Evolutionary conservation across 495 filamentous ascomycete species (phyloP).

Genomic region (Penicillium argentinense): DNA sequence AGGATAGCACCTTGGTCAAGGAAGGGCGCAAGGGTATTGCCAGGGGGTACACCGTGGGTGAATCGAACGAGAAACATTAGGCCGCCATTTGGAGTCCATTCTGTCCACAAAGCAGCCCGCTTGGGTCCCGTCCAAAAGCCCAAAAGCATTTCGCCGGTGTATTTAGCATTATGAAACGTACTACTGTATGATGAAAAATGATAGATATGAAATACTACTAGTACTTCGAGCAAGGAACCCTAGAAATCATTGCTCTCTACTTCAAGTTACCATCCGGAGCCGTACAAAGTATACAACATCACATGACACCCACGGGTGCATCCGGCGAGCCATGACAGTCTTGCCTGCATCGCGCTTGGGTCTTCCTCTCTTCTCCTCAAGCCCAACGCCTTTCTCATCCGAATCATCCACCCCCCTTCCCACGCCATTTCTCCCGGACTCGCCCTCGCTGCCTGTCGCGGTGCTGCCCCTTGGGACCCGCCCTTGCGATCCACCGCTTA

Average conservation of each 20-base stretch:
- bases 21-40: conserved; percentile 88
- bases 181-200: too few species aligned
- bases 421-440: background rate
- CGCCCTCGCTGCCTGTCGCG: conserved; percentile 6
- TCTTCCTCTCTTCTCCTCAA: conserved; percentile 2
- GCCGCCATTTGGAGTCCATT: background rate
- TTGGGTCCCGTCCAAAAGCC: too few species aligned
- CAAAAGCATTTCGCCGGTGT: too few species aligned
- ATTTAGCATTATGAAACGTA: too few species aligned
- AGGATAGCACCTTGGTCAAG: conserved; percentile 59
- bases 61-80: conserved; percentile 42
- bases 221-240: too few species aligned
- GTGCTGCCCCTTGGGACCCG: background rate
- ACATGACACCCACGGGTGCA: conserved; percentile 33
- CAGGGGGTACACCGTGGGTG: conserved; percentile 81
- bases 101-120: too few species aligned
- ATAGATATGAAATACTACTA: too few species aligned
- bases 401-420: too few species aligned
- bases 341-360: conserved; percentile 7
- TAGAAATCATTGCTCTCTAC: background rate
- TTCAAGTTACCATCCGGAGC: background rate
- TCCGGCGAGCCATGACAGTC: conserved; percentile 16
- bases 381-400: too few species aligned
- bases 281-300: conserved; percentile 9
- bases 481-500: conserved; percentile 1